These are phyloP conservation scores for Parathielavia hyrcaniae DNA, from an alignment of 495 filamentous ascomycete species.

Conservation along the genomic window DNA sequence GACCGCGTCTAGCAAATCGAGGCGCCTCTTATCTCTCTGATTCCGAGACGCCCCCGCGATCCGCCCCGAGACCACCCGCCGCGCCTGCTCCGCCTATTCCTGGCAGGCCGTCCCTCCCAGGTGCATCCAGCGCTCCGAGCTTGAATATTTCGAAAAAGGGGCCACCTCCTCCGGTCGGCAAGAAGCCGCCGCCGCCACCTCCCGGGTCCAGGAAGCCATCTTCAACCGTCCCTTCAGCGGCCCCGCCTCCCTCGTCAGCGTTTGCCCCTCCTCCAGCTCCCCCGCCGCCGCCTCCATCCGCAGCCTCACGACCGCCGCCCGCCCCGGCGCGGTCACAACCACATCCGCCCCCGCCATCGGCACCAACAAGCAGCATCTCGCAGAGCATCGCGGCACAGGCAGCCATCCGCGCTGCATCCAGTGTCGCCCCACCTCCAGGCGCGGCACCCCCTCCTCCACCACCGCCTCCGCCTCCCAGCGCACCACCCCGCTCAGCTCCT, in stretches of 20 bases:
- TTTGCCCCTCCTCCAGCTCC: slow-evolving; percentile 49
- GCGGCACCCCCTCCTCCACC: slow-evolving; percentile 44
- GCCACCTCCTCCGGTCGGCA: slow-evolving; percentile 54
- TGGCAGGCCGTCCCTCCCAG: slow-evolving; percentile 41
- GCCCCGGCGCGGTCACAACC: slow-evolving; percentile 45
- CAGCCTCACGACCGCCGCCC: slow-evolving; percentile 48
- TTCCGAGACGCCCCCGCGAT: slow-evolving; percentile 59
- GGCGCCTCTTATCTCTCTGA: slow-evolving; percentile 76
- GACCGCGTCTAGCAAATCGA: slow-evolving; percentile 50
- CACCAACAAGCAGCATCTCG: slow-evolving; percentile 25
- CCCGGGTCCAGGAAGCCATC: slow-evolving; percentile 66
- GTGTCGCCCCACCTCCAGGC: slow-evolving; percentile 36
- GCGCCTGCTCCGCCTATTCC: slow-evolving; percentile 54
- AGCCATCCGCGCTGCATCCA: slow-evolving; percentile 44
- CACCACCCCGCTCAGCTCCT: slow-evolving; percentile 32
- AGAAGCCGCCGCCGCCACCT: slow-evolving; percentile 62
- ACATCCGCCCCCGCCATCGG: slow-evolving; percentile 28
- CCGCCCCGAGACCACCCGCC: slow-evolving; percentile 58
- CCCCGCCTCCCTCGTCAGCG: slow-evolving; percentile 48
- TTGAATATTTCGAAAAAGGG: slow-evolving; percentile 31
- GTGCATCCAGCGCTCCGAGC: slow-evolving; percentile 34
- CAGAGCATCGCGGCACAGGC: slow-evolving; percentile 47
- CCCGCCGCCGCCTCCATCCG: slow-evolving; percentile 45
- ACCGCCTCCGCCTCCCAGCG: slow-evolving; percentile 20
- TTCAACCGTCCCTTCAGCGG: slow-evolving; percentile 40